Conservation (phyloP, 1,139 yeast genomes). For the Petasospora fabianii region DNA sequence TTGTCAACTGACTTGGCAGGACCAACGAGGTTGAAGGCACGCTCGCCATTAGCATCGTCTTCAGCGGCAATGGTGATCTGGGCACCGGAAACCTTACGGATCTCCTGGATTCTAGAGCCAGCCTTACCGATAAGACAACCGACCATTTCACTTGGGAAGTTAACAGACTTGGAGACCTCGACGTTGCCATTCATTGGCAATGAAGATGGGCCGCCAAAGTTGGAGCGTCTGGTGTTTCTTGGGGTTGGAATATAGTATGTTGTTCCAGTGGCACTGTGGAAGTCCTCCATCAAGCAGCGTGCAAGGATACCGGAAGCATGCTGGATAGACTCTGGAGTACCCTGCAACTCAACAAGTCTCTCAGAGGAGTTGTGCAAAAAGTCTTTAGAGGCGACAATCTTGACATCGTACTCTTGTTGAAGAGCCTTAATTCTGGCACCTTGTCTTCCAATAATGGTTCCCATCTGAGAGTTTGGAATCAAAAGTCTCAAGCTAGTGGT, state of each 20-base stretch:
- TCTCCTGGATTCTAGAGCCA: conserved; percentile 84
- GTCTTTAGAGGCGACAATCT: conserved; percentile 87
- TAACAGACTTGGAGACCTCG: conserved; percentile 37
- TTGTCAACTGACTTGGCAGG: conserved; percentile 59
- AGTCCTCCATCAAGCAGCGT: conserved; percentile 72
- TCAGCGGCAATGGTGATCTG: conserved; percentile 75
- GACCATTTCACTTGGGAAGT: conserved; percentile 79
- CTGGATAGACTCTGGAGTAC: conserved; percentile 61
- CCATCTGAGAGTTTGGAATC: conserved; percentile 85
- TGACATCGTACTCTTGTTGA: conserved; percentile 65
- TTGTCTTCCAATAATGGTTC: conserved; percentile 83
- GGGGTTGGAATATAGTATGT: conserved; percentile 61
- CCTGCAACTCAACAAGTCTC: conserved; percentile 86
- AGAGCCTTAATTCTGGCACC: conserved; percentile 80
- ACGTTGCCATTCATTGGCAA: conserved; percentile 2
- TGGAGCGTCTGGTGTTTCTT: conserved; percentile 20
- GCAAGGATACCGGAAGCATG: conserved; percentile 60
- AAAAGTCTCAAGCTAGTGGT: conserved; percentile 62
- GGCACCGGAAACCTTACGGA: conserved; percentile 77
- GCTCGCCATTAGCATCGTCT: conserved; percentile 58
- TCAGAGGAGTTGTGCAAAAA: conserved; percentile 82
- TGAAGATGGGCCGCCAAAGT: conserved; percentile 1
- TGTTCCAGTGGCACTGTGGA: conserved; percentile 62
- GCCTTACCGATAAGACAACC: conserved; percentile 90
- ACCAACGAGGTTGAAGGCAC: conserved; percentile 75